phyloP scores from a whole-genome alignment of 257 asterid genomes.

The Linaria vulgaris region DNA sequence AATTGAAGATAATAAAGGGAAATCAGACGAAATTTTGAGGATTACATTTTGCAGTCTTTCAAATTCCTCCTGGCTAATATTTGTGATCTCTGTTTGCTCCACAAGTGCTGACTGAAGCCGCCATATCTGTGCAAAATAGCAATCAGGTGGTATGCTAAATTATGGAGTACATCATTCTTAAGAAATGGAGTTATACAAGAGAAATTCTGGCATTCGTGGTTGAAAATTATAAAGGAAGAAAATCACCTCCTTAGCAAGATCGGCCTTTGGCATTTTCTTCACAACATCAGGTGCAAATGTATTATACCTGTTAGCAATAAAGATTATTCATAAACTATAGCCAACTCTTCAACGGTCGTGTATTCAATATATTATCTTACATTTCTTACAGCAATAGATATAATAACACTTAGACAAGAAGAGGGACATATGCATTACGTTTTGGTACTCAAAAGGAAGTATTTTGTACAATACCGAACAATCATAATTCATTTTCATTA shows the following conservation, averaged over 20 bases:
- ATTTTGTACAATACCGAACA: no score
- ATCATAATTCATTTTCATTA: no score
- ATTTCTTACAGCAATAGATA: background rate
- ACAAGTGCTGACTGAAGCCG: constrained; percentile 74
- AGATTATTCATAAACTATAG: background rate
- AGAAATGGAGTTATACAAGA: background rate
- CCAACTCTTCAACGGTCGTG: background rate
- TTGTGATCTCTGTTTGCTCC: constrained; percentile 75
- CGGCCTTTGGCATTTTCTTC: constrained; percentile 80
- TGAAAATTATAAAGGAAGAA: background rate
- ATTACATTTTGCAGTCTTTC: constrained; percentile 83
- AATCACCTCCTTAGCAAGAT: constrained; percentile 82
- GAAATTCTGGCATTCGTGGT: background rate
- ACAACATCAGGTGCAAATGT: constrained; percentile 87
- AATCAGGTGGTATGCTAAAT: background rate
- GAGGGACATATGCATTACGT: background rate
- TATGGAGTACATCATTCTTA: background rate
- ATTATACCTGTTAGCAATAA: constrained; percentile 51
- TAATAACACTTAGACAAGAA: background rate
- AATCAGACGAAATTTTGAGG: constrained; percentile 13
- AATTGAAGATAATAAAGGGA: background rate
- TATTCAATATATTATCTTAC: background rate
- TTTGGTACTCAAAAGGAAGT: no score
- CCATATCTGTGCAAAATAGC: constrained; percentile 56
- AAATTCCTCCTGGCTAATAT: constrained; percentile 78